Base-by-base conservation (phyloP, 768 basidiomycete species). In the Lentinula lateritia region DNA sequence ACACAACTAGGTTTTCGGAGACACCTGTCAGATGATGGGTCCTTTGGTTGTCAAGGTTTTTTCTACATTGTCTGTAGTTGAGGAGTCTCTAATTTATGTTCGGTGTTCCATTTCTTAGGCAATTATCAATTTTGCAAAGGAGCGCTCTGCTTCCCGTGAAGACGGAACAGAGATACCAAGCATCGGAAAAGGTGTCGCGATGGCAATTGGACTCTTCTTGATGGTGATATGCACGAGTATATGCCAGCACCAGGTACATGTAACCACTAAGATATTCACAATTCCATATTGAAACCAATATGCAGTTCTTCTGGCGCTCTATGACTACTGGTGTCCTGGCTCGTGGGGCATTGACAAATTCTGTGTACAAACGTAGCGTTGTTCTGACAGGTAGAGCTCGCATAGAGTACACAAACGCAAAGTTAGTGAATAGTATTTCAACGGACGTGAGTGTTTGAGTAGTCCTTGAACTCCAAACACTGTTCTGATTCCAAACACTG, bases 301-400 rank as follows among this genome's bases (percentile, higher is more conserved):
- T 59, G 28, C 62, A 86, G 80, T 90, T 87, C 73, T 90, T 91
- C 75, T 86, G 85, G 79, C 77, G 84, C 41, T 84, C 85, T 5
- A 88, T 88, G 83, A 73, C 77, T 28, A 82, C 84, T 0, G 90
- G 91, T 20, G 80, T 88, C 3, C 74, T 90, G 28, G 81, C 82
- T 0, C 80, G 90, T 60, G 82, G 83, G 0, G 83, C 88, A 9
- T 76, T 93, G 23, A 90, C 88, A 55, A 80, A 81, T 46, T 83
- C 83, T 0, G 81, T 92, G 18, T 93, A 90, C 73, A 83, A 87
- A 65, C 84, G 89, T 54, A 83, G 84, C 5, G 79, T 92, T 36
- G 74, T 76, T 38, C 75, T 93, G 32, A 85, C 86, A 1, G 85
- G 85, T 6, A 87, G 85, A 70, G 81, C 88, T 9, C 78, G 90